phyloP scores from a whole-genome alignment of 352 stramenopile species.

The Pythium vanterpoolii region DNA sequence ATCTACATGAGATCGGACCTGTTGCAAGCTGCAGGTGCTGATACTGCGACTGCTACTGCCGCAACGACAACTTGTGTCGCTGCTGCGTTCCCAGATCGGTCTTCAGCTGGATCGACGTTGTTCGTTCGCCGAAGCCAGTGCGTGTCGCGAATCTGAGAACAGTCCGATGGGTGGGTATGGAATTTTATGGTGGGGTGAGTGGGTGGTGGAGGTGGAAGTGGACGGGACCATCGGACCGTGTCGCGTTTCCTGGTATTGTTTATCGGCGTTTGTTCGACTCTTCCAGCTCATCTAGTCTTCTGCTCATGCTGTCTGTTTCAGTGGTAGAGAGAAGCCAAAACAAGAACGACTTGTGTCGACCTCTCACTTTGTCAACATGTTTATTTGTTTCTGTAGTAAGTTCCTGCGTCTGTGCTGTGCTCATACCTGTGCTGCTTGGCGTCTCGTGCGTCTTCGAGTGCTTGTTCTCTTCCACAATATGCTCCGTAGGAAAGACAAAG shows the following conservation, averaged over 20 bases:
- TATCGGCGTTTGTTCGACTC: neutral
- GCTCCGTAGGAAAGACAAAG: no score
- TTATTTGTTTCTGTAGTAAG: no score
- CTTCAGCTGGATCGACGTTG: neutral
- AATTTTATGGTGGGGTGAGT: no score
- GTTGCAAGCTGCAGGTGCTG: no score
- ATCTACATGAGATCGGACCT: neutral
- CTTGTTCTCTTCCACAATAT: no score
- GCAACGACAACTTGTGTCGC: neutral
- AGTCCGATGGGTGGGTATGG: neutral
- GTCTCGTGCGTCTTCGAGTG: no score
- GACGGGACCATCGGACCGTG: neutral
- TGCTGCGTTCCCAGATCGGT: neutral
- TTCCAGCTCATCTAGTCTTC: neutral
- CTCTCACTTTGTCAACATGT: no score
- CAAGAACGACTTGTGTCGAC: no score
- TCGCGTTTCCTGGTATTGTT: neutral
- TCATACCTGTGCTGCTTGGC: no score
- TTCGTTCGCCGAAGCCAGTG: neutral
- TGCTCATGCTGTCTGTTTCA: no score
- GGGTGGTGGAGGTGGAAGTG: neutral
- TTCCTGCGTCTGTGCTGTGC: no score
- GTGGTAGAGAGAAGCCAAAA: no score
- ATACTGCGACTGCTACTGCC: neutral
- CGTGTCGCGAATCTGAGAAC: neutral